Evolutionary conservation across 768 basidiomycete species (phyloP).

Genomic region (Cystofilobasidium capitatum): DNA sequence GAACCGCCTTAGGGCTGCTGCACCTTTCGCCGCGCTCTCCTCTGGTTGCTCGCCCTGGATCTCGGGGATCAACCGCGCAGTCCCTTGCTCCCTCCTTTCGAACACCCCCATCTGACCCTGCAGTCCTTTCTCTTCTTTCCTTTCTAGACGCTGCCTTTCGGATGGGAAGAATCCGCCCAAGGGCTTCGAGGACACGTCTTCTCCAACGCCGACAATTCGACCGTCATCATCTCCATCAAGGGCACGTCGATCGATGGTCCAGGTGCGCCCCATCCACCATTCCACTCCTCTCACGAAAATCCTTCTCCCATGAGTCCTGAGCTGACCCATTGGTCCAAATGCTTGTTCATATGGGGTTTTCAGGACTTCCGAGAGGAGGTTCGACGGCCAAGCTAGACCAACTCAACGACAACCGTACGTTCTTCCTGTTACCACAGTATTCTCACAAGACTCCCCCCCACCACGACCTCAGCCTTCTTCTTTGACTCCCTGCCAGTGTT

Average conservation of each 20-base stretch:
- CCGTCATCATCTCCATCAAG: slow-evolving; percentile 23
- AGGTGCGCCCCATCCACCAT: not conserved
- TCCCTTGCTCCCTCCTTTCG: not conserved
- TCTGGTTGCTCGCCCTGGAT: not conserved
- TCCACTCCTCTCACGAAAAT: not conserved
- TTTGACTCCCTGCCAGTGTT: not conserved
- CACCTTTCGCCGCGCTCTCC: not conserved
- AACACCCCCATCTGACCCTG: not conserved
- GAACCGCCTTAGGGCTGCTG: not conserved
- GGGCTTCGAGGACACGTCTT: slow-evolving; percentile 25
- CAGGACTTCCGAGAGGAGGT: not conserved
- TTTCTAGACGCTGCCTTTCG: slow-evolving; percentile 15
- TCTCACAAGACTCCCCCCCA: not conserved
- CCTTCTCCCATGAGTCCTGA: not conserved
- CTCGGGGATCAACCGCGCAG: no score
- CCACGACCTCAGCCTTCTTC: not conserved
- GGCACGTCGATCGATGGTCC: slow-evolving; percentile 19
- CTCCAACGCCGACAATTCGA: not conserved
- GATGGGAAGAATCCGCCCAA: slow-evolving; percentile 13
- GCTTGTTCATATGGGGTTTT: not conserved
- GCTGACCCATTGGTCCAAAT: not conserved
- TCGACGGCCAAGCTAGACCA: slow-evolving; percentile 20
- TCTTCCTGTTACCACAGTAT: not conserved
- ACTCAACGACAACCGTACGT: slow-evolving; percentile 21
- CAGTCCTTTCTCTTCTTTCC: not conserved